phyloP scores from a whole-genome alignment of 768 basidiomycete genomes.

The Suillus luteus region DNA sequence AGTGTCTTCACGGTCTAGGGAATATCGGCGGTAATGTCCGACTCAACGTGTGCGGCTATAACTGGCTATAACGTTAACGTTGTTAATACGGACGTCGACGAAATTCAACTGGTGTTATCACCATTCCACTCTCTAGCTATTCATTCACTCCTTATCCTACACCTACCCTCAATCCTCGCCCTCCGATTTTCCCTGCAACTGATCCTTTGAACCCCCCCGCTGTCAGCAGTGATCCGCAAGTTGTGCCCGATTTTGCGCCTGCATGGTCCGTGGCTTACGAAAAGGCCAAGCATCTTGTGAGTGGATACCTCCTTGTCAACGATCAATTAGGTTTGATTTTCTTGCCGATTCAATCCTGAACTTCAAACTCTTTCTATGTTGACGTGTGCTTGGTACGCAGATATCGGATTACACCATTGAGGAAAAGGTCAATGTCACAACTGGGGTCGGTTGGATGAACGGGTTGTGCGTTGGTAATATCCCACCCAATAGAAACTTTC shows the following conservation, averaged over 20 bases:
- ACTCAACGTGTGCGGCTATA: too few relatives aligned
- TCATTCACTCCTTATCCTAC: constrained; percentile 58
- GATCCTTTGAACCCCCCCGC: constrained; percentile 56
- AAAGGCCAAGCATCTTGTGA: constrained; percentile 54
- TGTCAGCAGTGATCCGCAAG: constrained; percentile 37
- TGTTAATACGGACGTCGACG: too few relatives aligned
- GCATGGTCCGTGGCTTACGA: constrained; percentile 55
- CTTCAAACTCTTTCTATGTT: not conserved
- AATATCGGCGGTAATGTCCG: too few relatives aligned
- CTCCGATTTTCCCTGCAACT: constrained; percentile 50
- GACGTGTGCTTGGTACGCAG: constrained; percentile 23
- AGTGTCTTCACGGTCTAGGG: too few relatives aligned
- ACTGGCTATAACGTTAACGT: too few relatives aligned
- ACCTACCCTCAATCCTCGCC: constrained; percentile 50
- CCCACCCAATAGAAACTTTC: constrained; percentile 44
- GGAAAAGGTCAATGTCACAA: constrained; percentile 30
- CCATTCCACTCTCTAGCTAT: constrained; percentile 38
- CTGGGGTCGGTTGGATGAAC: constrained; percentile 28
- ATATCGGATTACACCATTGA: constrained; percentile 38
- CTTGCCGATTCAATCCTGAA: not conserved
- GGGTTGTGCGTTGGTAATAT: constrained; percentile 70
- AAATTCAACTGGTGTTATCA: constrained; percentile 23
- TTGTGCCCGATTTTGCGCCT: constrained; percentile 41
- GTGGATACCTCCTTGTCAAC: constrained; percentile 11
- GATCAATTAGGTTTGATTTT: not conserved